A percentile compares a stretch with the other conserved stretches of the same genome.
Conservation (phyloP, 1,139 yeast genomes). For the Blastobotrys illinoisensis region DNA sequence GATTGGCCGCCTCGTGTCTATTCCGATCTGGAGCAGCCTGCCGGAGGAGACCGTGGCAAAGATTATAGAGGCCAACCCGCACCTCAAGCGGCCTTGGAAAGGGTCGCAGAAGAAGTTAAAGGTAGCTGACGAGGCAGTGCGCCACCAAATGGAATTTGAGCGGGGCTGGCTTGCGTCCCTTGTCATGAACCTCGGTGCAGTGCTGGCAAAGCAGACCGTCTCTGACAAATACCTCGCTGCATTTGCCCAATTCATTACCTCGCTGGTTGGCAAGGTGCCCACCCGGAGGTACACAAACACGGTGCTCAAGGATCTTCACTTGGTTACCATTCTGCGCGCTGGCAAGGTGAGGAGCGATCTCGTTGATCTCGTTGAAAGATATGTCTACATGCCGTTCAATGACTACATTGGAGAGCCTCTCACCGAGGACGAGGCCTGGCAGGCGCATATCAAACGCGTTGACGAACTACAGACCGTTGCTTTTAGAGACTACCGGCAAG, state of each 20-base stretch:
- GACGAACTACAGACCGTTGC: constrained; percentile 21
- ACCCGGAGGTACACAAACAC: constrained; percentile 38
- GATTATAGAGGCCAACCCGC: constrained; percentile 18
- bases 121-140: constrained; percentile 15
- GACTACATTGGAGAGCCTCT: constrained; percentile 38
- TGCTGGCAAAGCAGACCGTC: background rate
- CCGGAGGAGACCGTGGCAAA: constrained; percentile 19
- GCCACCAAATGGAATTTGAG: constrained; percentile 7
- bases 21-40: constrained; percentile 36
- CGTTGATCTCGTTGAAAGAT: constrained; percentile 27
- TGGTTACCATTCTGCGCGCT: constrained; percentile 11
- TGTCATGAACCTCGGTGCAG: background rate
- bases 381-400: constrained; percentile 39
- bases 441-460: constrained; percentile 16
- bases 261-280: constrained; percentile 39
- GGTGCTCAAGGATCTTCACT: constrained; percentile 30
- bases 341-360: constrained; percentile 8
- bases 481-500: constrained; percentile 17
- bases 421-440: constrained; percentile 18
- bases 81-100: constrained; percentile 27
- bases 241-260: constrained; percentile 29
- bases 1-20: constrained; percentile 37
- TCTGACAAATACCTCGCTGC: constrained; percentile 6
- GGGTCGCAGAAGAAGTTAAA: constrained; percentile 22
- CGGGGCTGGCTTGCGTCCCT: constrained; percentile 14